phyloP scores from a whole-genome alignment of 1,139 yeast species.

The Blastobotrys ciferrii region DNA sequence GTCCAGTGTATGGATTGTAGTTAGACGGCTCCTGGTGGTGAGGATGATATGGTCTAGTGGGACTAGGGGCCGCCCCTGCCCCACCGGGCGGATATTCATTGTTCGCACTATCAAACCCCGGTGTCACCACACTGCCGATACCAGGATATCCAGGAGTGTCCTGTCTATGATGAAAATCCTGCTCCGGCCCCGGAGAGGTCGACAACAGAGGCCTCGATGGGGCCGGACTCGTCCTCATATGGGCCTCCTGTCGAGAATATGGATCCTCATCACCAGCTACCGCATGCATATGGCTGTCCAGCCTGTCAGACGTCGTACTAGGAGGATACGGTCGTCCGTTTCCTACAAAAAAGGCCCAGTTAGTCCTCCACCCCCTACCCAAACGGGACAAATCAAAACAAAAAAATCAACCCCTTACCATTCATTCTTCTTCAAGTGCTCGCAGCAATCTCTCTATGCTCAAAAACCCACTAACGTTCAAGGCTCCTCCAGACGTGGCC shows the following conservation, averaged over 20 bases:
- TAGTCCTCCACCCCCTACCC: not conserved
- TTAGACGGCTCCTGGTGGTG: not conserved
- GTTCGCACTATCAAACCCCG: not conserved
- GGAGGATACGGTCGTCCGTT: constrained; percentile 6
- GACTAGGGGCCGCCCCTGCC: not conserved
- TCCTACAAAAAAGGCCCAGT: not conserved
- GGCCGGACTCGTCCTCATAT: not conserved
- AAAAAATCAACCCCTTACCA: not conserved
- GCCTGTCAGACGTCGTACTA: not conserved
- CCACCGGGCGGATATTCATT: not conserved
- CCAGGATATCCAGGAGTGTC: constrained; percentile 1
- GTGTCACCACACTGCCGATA: not conserved
- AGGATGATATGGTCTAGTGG: not conserved
- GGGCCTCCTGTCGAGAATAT: constrained; percentile 3
- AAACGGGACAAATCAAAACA: not conserved
- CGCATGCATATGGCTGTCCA: not conserved
- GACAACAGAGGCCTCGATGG: not conserved
- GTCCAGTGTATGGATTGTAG: not conserved
- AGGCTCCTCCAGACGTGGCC: no score
- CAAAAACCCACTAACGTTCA: no score
- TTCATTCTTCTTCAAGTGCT: not conserved
- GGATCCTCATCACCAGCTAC: constrained; percentile 1
- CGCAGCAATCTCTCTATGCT: no score
- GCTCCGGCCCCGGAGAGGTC: not conserved
- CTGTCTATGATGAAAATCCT: not conserved